phyloP scores from a whole-genome alignment of 495 filamentous ascomycete species.

The Hypoxylon rickii region DNA sequence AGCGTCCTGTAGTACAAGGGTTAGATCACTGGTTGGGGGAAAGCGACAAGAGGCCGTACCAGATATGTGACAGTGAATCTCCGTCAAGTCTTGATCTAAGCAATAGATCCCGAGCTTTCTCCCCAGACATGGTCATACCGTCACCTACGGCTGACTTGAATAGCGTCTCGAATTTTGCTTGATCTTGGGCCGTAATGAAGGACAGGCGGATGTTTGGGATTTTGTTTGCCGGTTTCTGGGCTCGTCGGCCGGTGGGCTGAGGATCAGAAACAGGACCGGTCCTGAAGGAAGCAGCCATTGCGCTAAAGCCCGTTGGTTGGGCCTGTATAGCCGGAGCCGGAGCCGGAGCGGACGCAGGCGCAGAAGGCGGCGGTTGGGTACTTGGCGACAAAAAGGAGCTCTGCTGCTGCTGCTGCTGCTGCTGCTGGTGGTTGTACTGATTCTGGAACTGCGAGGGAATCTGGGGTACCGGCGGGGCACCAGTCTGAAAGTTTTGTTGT shows the following conservation, averaged over 20 bases:
- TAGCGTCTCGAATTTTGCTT: constrained; percentile 96
- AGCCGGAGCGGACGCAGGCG: constrained; percentile 46
- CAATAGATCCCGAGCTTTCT: constrained; percentile 86
- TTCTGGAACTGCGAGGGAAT: constrained; percentile 59
- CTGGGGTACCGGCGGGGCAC: constrained; percentile 58
- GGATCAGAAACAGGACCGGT: constrained; percentile 58
- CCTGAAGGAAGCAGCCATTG: constrained; percentile 87
- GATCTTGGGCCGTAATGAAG: constrained; percentile 93
- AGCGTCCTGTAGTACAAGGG: constrained; percentile 66
- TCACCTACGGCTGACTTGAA: constrained; percentile 96
- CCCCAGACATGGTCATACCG: constrained; percentile 81
- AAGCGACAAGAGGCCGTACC: constrained; percentile 54
- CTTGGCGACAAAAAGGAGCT: constrained; percentile 45
- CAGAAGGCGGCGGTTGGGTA: constrained; percentile 33
- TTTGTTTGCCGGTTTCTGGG: constrained; percentile 56
- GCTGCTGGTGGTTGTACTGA: constrained; percentile 53
- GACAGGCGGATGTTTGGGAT: constrained; percentile 96
- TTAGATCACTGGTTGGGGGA: constrained; percentile 12
- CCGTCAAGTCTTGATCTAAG: constrained; percentile 85
- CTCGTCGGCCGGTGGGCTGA: constrained; percentile 51
- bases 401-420: constrained; percentile 54
- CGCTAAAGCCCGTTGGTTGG: constrained; percentile 73
- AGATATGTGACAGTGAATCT: constrained; percentile 82
- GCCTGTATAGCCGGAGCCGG: constrained; percentile 61
- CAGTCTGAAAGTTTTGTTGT: constrained; percentile 54